Evolutionary conservation across 2,329 filamentous ascomycete genomes (phyloP).

Genomic region (Rhynchosporium graminicola): DNA sequence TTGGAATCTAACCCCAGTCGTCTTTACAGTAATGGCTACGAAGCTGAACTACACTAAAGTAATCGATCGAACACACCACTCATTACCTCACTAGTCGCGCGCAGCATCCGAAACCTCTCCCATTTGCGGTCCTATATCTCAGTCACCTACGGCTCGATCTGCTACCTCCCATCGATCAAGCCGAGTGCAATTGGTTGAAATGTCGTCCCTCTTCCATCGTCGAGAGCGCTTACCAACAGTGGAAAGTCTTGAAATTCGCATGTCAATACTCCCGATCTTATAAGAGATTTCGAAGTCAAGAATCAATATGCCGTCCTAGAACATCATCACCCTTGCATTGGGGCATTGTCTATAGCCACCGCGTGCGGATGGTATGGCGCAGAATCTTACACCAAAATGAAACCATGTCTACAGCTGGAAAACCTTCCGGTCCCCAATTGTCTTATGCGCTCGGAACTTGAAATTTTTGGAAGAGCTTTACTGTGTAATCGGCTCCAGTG

Average conservation of each 20-base stretch:
- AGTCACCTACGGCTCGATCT: no score
- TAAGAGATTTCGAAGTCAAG: background rate
- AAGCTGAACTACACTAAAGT: no score
- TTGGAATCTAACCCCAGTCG: no score
- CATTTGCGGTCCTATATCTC: no score
- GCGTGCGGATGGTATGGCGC: background rate
- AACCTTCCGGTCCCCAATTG: background rate
- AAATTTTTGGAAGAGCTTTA: background rate
- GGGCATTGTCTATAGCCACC: no score
- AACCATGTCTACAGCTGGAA: background rate
- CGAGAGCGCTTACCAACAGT: background rate
- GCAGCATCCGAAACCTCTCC: no score
- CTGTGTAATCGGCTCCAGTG: background rate
- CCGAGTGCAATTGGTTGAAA: background rate
- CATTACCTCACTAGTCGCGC: no score
- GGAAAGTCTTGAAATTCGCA: background rate
- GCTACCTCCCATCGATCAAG: background rate
- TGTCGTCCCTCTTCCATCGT: background rate
- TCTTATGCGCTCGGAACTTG: background rate
- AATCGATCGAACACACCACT: no score
- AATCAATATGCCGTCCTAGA: no score
- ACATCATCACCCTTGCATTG: no score
- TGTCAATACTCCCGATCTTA: background rate
- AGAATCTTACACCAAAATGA: background rate
- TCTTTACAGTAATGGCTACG: no score